Conservation (phyloP, 2,329 filamentous ascomycete species). For the Pseudonectria buxi region DNA sequence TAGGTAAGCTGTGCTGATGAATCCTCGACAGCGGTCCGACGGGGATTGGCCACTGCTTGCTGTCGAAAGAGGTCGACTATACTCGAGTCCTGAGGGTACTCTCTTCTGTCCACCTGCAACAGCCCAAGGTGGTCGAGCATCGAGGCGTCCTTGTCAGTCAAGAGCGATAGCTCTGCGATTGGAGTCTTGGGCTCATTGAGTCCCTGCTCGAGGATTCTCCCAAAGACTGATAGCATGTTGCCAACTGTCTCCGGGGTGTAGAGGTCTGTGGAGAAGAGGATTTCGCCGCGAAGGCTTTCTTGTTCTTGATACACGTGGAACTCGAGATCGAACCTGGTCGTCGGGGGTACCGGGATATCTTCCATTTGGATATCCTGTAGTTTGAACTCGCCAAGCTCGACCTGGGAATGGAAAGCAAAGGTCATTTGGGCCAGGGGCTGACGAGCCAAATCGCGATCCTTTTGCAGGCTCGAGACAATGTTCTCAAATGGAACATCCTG, state of each 20-base stretch:
- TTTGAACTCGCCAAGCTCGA: slow-evolving; percentile 1
- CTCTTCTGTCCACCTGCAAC: slow-evolving; percentile 5
- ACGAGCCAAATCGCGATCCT: slow-evolving; percentile 6
- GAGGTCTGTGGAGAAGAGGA: slow-evolving; percentile 12
- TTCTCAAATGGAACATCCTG: slow-evolving; percentile 19
- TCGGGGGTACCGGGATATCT: background rate
- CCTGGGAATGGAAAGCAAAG: slow-evolving; percentile 13
- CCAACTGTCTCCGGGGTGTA: slow-evolving; percentile 10
- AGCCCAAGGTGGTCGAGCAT: slow-evolving; percentile 11
- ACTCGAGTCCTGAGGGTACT: slow-evolving; percentile 15
- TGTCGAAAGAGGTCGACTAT: slow-evolving; percentile 18
- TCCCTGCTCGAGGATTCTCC: slow-evolving; percentile 6
- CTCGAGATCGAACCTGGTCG: slow-evolving; percentile 16
- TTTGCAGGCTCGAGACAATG: slow-evolving; percentile 9
- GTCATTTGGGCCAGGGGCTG: slow-evolving; percentile 12
- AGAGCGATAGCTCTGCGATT: slow-evolving; percentile 3
- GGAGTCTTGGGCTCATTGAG: slow-evolving; percentile 7
- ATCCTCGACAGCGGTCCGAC: slow-evolving; percentile 15
- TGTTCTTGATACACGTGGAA: slow-evolving; percentile 15
- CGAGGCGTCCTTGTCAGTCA: background rate
- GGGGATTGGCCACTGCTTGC: slow-evolving; percentile 10
- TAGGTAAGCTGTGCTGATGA: slow-evolving; percentile 10
- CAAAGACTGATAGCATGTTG: slow-evolving; percentile 12
- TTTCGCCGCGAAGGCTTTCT: slow-evolving; percentile 1
- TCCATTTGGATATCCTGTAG: slow-evolving; percentile 8